These are phyloP conservation scores for Solanum acaule DNA, from an alignment of 257 asterid species.

Conservation along the genomic window DNA sequence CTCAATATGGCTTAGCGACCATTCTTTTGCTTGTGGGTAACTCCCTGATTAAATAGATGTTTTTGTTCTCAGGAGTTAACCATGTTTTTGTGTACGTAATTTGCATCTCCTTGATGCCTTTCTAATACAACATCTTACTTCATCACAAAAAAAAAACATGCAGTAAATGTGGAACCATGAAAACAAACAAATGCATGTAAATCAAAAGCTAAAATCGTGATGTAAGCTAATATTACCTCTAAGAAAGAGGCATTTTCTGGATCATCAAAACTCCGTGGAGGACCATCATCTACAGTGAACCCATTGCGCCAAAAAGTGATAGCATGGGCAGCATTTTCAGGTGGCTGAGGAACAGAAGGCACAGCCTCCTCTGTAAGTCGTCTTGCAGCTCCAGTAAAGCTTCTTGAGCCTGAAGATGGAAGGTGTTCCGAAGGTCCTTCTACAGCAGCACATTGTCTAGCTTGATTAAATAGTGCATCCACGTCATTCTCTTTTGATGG, in stretches of 20 bases:
- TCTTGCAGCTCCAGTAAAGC: slow-evolving; percentile 67
- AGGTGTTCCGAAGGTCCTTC: slow-evolving; percentile 23
- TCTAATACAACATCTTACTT: not conserved
- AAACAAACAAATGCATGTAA: not conserved
- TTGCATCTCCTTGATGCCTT: not conserved
- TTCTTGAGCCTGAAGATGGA: slow-evolving; percentile 36
- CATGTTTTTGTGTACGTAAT: not conserved
- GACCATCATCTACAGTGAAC: slow-evolving; percentile 73
- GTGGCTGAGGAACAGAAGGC: slow-evolving; percentile 43
- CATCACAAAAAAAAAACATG: not conserved
- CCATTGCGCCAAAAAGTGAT: slow-evolving; percentile 73
- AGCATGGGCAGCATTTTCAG: slow-evolving; percentile 35
- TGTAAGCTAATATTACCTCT: slow-evolving; percentile 36
- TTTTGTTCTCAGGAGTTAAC: not conserved
- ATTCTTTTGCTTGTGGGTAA: not conserved
- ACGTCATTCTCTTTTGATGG: slow-evolving; percentile 48
- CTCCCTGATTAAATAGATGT: not conserved
- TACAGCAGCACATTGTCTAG: slow-evolving; percentile 47
- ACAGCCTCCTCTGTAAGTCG: slow-evolving; percentile 53
- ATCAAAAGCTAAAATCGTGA: not conserved
- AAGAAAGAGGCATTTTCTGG: slow-evolving; percentile 64
- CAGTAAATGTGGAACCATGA: not conserved
- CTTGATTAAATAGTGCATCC: slow-evolving; percentile 58
- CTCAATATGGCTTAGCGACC: not conserved
- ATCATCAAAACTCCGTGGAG: slow-evolving; percentile 63